Conservation (phyloP, 75 land plant genomes). For the Larix kaempferi region DNA sequence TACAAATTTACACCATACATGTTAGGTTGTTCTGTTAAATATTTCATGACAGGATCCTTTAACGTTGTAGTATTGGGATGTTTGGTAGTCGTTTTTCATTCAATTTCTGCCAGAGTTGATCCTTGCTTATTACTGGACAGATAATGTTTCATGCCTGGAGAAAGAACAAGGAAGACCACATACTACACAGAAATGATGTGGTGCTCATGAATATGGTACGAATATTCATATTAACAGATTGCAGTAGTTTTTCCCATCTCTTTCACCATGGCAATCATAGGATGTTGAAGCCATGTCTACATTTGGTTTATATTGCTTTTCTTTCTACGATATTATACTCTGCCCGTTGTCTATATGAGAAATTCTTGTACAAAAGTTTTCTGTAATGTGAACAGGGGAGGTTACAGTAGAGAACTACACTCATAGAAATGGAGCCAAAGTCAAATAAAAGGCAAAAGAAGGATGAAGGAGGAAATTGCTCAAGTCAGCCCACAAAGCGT, state of each 20-base stretch:
- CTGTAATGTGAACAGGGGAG: background rate
- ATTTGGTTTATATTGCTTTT: background rate
- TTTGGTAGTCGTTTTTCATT: background rate
- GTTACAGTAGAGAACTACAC: background rate
- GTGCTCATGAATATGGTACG: background rate
- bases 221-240: background rate
- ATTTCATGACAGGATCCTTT: no score
- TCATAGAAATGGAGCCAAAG: background rate
- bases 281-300: background rate
- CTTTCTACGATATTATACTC: background rate
- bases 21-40: no score
- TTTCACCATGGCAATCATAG: background rate
- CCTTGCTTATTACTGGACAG: background rate
- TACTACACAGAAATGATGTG: background rate
- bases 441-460: conserved; percentile 1
- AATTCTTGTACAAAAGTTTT: background rate
- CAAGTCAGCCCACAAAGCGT: background rate
- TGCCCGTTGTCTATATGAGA: background rate
- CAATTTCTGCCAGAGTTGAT: background rate
- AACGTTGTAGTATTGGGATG: no score
- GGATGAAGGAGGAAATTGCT: conserved; percentile 2
- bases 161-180: no score
- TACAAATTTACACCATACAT: no score
- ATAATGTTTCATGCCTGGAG: background rate
- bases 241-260: background rate